Base-by-base conservation (phyloP, 2,329 filamentous ascomycete species). In the Myrmaecium sp. region DNA sequence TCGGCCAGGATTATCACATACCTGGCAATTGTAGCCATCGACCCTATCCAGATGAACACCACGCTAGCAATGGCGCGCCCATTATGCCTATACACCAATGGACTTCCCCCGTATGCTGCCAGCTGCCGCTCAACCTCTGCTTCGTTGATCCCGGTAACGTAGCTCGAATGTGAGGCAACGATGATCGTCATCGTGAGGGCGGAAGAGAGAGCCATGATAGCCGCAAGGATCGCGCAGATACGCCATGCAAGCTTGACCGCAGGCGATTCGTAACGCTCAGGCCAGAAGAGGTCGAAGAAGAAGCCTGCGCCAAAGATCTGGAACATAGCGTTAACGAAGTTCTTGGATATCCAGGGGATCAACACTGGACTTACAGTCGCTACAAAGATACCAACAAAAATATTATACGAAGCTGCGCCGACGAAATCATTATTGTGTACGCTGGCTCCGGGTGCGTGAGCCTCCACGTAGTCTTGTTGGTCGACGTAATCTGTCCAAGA, bases 271-370 rank as follows among this genome's bases (percentile, higher is more conserved):
- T 52, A 42, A 25, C 66, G 54, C 27, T 65, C 63, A 0, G 66
- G 66, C 62, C 64, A 70, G 47, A 69, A 68, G 3, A 71, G 56
- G 38, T 70, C 66, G 44, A 70, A 69, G 52, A 70, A 69, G 51
- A 70, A 70, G 1, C 58, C 66, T 1, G 59, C 57, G 13, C 65
- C 65, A 37, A 71, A 70, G 37, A 70, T 61, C n/a, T n/a, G n/a
- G n/a, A n/a, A n/a, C n/a, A n/a, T n/a, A n/a, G n/a, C n/a, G n/a
- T n/a, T n/a, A n/a, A n/a, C n/a, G n/a, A n/a, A n/a, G n/a, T n/a
- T n/a, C n/a, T n/a, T n/a, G n/a, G n/a, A n/a, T n/a, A n/a, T n/a
- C n/a, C n/a, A n/a, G n/a, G n/a, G n/a, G n/a, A n/a, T n/a, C n/a
- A n/a, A n/a, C n/a, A n/a, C n/a, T n/a, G n/a, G n/a, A n/a, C n/a